These are phyloP conservation scores for Nitzschia sp. DNA, from an alignment of 108 stramenopile genomes.

Conservation along the genomic window DNA sequence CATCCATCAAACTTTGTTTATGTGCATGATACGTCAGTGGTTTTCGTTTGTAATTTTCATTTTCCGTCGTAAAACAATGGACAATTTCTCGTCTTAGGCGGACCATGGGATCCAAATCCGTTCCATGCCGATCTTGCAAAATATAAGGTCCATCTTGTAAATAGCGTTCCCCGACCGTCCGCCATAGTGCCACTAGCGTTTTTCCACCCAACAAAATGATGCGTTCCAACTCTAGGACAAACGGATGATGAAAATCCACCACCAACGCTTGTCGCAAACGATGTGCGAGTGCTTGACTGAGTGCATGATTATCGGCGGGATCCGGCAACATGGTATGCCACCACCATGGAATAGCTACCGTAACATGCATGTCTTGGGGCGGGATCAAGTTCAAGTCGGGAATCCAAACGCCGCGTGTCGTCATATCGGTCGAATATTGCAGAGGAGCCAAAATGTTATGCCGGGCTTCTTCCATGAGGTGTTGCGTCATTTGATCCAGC, in stretches of 20 bases:
- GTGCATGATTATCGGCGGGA: slow-evolving; percentile 39
- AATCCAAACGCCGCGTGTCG: slow-evolving; percentile 50
- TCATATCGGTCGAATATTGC: slow-evolving; percentile 37
- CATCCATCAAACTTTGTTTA: not conserved
- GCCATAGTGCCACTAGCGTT: slow-evolving; percentile 58
- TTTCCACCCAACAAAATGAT: slow-evolving; percentile 63
- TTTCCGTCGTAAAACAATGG: slow-evolving; percentile 56
- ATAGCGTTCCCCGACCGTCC: slow-evolving; percentile 56
- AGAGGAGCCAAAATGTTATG: slow-evolving; percentile 44
- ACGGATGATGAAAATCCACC: slow-evolving; percentile 57
- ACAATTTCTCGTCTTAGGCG: slow-evolving; percentile 55
- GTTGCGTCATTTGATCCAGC: slow-evolving; percentile 38
- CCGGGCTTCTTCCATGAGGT: slow-evolving; percentile 43
- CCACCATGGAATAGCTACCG: slow-evolving; percentile 65
- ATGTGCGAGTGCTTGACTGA: slow-evolving; percentile 37
- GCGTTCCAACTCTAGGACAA: slow-evolving; percentile 59
- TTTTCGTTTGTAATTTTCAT: slow-evolving; percentile 32
- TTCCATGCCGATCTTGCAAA: slow-evolving; percentile 57
- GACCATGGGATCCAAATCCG: slow-evolving; percentile 50
- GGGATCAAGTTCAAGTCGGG: slow-evolving; percentile 53
- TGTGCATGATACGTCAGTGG: slow-evolving; percentile 51
- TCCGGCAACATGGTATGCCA: slow-evolving; percentile 53
- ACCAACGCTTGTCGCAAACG: slow-evolving; percentile 56
- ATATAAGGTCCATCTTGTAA: slow-evolving; percentile 30
- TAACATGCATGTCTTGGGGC: slow-evolving; percentile 53